Base-by-base conservation (phyloP, 2,329 filamentous ascomycete genomes). In the Claviceps africana region DNA sequence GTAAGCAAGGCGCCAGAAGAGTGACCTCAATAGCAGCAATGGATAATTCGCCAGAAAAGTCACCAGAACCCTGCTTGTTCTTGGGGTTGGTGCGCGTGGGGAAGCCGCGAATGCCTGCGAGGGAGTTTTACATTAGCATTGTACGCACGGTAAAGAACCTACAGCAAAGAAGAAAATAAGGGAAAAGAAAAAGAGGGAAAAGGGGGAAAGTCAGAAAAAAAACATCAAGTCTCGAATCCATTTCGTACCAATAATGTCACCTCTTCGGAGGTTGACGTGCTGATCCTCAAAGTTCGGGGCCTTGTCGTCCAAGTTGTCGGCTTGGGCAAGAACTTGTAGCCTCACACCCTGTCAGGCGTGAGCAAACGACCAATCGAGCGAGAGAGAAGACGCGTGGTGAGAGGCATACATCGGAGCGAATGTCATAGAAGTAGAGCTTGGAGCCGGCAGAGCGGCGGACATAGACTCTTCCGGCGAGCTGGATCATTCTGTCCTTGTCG, bases 311-410 rank as follows among this genome's bases (percentile, higher is more conserved):
- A 82, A 79, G 61, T 94, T 81, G 63, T 95, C 84, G 46, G 86
- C 79, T 69, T 96, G 89, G 66, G 88, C 94, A 76, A 97, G 88
- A 57, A 97, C 82, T 74, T 98, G 94, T 47, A 95, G 76, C 68
- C 87, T 86, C 59, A 75, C 70, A 48, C 77, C 77, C 62, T 77
- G 40, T 8, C 35, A 35, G 25, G 25, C 11, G 35, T 51, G 19
- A 53, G 43, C 19, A 47, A 37, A 46, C 22, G 46, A 47, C n/a
- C 40, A 17, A 17, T 42, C 6, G 19, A 44, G 15, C 30, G n/a
- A 30, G 10, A n/a, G n/a, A 40, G 21, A 7, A 50, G 9, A 15
- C 3, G 28, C 13, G 19, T 43, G 33, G 17, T 2, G 17, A 3
- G 10, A 39, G 33, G 47, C 60, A 25, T 54, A 64, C 63, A 40